A percentile compares a stretch with the other conserved stretches of the same genome.
These are phyloP conservation scores for Colletotrichum nymphaeae DNA, from an alignment of 2,329 filamentous ascomycete genomes.

Conservation along the genomic window DNA sequence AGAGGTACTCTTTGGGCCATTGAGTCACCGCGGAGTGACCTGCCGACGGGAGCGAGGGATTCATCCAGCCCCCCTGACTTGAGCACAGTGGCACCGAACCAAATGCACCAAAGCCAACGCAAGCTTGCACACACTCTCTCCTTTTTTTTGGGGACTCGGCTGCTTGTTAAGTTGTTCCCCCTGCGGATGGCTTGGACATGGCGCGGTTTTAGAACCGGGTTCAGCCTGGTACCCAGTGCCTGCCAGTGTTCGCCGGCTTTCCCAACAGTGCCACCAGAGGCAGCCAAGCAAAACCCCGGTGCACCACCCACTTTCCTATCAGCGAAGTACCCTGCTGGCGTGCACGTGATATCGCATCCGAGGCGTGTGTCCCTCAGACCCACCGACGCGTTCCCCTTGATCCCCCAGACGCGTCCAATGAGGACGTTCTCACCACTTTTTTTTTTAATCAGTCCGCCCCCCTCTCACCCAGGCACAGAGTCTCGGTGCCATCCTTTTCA, in stretches of 20 bases:
- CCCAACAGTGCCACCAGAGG: not conserved
- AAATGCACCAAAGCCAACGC: not conserved
- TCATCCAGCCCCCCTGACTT: conserved; percentile 10
- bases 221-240: conserved; percentile 16
- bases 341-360: conserved; percentile 24
- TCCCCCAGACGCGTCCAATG: conserved; percentile 31
- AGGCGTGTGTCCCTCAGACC: not conserved
- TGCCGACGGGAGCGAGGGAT: not conserved
- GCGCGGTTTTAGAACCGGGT: conserved; percentile 7
- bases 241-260: conserved; percentile 11
- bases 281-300: conserved; percentile 7
- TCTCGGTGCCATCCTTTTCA: conserved; percentile 13
- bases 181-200: conserved; percentile 27
- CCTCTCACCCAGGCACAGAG: not conserved
- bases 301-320: not conserved
- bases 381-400: not conserved
- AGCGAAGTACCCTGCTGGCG: not conserved
- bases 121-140: not conserved
- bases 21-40: not conserved
- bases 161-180: not conserved
- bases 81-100: not conserved
- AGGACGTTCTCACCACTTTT: conserved; percentile 30
- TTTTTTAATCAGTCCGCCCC: not conserved
- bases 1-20: conserved; percentile 9
- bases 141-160: conserved; percentile 9